Evolutionary conservation across 2,329 filamentous ascomycete species (phyloP).

Genomic region (Cordyceps sp.): DNA sequence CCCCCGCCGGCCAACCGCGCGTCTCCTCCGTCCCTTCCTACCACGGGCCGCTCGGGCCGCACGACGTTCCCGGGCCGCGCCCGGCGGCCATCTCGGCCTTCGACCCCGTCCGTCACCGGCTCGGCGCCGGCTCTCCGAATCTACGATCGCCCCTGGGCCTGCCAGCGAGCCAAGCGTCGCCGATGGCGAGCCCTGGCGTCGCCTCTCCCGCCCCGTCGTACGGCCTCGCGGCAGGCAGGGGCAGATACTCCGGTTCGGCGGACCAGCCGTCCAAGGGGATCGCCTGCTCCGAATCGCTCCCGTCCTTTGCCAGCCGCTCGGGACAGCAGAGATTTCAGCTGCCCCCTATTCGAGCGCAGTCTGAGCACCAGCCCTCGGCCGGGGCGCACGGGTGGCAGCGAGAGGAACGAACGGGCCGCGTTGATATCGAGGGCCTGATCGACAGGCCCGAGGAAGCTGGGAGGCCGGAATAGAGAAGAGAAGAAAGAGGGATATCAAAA

Average conservation of each 20-base stretch:
- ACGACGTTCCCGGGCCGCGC: slow-evolving; percentile 22
- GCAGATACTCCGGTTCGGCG: slow-evolving; percentile 27
- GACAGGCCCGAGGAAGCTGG: slow-evolving; percentile 31
- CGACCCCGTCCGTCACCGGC: slow-evolving; percentile 25
- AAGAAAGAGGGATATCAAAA: too few species aligned
- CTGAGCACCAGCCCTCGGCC: slow-evolving; percentile 9
- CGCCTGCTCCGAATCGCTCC: too few species aligned
- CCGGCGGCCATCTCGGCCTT: slow-evolving; percentile 30
- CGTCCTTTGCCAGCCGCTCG: slow-evolving; percentile 14
- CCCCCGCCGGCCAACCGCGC: slow-evolving; percentile 29
- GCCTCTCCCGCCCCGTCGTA: slow-evolving; percentile 14
- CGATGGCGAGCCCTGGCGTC: slow-evolving; percentile 15
- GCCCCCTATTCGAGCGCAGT: slow-evolving; percentile 28
- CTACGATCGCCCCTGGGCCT: slow-evolving; percentile 2
- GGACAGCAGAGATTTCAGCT: slow-evolving; percentile 24
- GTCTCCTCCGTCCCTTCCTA: slow-evolving; percentile 26
- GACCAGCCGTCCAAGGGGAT: slow-evolving; percentile 27
- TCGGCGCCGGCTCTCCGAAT: slow-evolving; percentile 16
- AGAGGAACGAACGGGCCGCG: slow-evolving; percentile 33
- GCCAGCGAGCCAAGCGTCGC: background rate
- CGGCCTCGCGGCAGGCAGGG: slow-evolving; percentile 23
- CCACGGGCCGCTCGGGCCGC: slow-evolving; percentile 13
- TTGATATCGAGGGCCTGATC: slow-evolving; percentile 46
- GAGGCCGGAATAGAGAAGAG: slow-evolving; percentile 9
- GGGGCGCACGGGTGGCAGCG: slow-evolving; percentile 18